Conservation (phyloP, 176 grass and related monocot genomes). For the Paspalum vaginatum region DNA sequence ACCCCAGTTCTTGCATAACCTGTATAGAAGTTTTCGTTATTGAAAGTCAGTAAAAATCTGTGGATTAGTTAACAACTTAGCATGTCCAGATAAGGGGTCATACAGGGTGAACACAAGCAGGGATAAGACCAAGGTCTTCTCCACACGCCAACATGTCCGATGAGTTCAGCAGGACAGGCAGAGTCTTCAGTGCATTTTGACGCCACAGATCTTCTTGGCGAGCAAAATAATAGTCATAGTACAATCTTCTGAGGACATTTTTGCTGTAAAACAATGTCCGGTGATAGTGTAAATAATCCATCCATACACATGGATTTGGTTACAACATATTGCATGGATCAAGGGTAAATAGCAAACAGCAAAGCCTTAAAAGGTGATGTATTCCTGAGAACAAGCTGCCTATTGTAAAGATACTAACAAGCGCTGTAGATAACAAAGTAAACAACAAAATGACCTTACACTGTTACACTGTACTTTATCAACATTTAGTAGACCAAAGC, state of each 20-base stretch:
- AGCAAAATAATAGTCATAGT: slow-evolving; percentile 94
- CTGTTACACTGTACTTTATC: slow-evolving; percentile 8
- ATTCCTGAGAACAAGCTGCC: neutral
- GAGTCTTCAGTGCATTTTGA: slow-evolving; percentile 95
- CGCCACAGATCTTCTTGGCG: slow-evolving; percentile 95
- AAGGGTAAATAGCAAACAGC: neutral
- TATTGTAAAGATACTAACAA: neutral
- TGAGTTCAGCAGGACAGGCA: slow-evolving; percentile 91
- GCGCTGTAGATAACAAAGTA: slow-evolving; percentile 4
- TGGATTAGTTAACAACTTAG: slow-evolving; percentile 29
- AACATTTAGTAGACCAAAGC: slow-evolving; percentile 20
- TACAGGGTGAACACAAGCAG: slow-evolving; percentile 99
- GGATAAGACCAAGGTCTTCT: slow-evolving; percentile 97
- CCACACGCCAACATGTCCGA: slow-evolving; percentile 99
- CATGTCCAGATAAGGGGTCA: slow-evolving; percentile 29
- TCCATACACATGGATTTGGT: neutral
- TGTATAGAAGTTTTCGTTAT: slow-evolving; percentile 40
- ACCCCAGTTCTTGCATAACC: slow-evolving; percentile 99
- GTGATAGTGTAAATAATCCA: slow-evolving; percentile 35
- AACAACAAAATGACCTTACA: neutral
- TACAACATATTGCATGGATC: slow-evolving; percentile 21
- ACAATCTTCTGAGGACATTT: slow-evolving; percentile 96
- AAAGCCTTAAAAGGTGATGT: slow-evolving; percentile 8
- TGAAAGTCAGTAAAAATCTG: slow-evolving; percentile 24
- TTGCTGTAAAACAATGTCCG: slow-evolving; percentile 60